phyloP scores from a whole-genome alignment of 2,329 filamentous ascomycete species.

The Hypoxylon sp. region DNA sequence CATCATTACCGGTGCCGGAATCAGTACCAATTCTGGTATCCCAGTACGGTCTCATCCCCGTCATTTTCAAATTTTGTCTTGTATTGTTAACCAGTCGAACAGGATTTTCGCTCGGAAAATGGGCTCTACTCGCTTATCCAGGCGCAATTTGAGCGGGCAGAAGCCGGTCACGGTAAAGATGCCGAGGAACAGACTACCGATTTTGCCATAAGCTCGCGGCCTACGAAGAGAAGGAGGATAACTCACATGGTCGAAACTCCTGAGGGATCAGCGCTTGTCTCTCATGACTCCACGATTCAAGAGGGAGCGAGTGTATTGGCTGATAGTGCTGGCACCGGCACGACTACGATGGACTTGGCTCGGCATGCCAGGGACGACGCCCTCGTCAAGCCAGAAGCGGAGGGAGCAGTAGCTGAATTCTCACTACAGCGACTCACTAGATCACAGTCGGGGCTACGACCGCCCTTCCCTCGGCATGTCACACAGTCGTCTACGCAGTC shows the following conservation, averaged over 20 bases:
- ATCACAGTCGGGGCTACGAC: conserved; percentile 43
- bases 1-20: conserved; percentile 78
- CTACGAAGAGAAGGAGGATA: conserved; percentile 47
- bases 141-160: conserved; percentile 71
- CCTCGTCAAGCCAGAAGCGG: conserved; percentile 1
- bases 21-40: conserved; percentile 81
- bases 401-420: not conserved
- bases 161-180: conserved; percentile 52
- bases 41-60: conserved; percentile 63
- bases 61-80: conserved; percentile 16
- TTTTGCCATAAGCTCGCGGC: conserved; percentile 48
- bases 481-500: conserved; percentile 46
- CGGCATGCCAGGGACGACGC: not conserved
- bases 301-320: conserved; percentile 1
- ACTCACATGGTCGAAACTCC: conserved; percentile 41
- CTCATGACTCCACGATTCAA: conserved; percentile 23
- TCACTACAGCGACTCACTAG: conserved; percentile 44
- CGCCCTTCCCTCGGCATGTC: conserved; percentile 42
- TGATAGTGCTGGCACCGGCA: not conserved
- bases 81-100: conserved; percentile 38
- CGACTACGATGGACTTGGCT: not conserved
- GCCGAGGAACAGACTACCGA: conserved; percentile 45
- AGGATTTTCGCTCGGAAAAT: conserved; percentile 80
- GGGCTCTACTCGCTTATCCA: conserved; percentile 80
- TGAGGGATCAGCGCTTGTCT: conserved; percentile 19